Evolutionary conservation across 768 basidiomycete genomes (phyloP), one percentile per base, ranked within the genome.

Genomic region (Phanerodontia chrysosporium): DNA sequence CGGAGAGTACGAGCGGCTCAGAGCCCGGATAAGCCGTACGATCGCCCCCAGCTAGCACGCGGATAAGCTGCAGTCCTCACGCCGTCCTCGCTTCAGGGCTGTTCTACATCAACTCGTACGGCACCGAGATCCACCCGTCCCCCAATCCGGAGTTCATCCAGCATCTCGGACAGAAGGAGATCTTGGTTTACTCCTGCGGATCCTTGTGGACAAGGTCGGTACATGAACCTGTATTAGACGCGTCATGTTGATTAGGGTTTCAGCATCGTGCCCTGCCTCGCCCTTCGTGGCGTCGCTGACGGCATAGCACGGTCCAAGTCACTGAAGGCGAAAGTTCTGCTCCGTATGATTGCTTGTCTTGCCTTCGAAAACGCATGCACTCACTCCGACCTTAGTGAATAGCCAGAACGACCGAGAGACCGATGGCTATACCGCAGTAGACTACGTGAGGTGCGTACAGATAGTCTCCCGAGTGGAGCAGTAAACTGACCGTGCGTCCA

Each of bases 181-280:
- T 89, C 2, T 75, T 98, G 28, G 85, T 98, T 2, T 97, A 96
- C 70, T 95, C 92, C 2, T 95, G 94, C 68, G 95, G 95, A 5
- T 96, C 94, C 1, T 75, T 98, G 8, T 98, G 92, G 92, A 98
- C 95, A 14, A 93, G 90, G 92, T 87, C 55, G 14, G 32, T 35
- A n/a, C 16, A 7, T 51, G 18, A 14, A 7, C 2, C 21, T 45
- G 24, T 12, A 39, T 48, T 58, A n/a, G 8, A 51, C 22, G 25
- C 57, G 18, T 32, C 64, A 22, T 56, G 2, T 42, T 18, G 27
- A 18, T 13, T 4, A 36, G 4, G 7, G n/a, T 42, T 22, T 2
- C 55, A 92, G 90, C 65, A 90, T 97, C 60, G 86, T 95, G n/a
- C 95, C 95, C 0, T 96, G 95, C 71, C 78, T 98, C 25, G 90